Percentiles rank a stretch among this genome's conserved stretches.
phyloP scores from a whole-genome alignment of 345 rosid species.

The Brassica nigra region DNA sequence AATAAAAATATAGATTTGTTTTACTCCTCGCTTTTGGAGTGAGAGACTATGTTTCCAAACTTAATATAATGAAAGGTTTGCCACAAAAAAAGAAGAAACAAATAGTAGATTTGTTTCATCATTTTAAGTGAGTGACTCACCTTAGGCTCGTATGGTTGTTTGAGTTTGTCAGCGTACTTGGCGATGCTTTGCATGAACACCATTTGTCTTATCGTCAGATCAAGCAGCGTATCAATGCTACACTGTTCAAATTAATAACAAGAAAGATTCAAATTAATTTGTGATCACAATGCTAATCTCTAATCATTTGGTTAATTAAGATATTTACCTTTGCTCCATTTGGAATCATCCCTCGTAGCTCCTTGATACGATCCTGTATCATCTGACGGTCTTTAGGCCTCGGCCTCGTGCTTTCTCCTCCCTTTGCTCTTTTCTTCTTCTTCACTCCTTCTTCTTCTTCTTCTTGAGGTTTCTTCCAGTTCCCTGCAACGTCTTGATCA shows the following conservation, averaged over 20 bases:
- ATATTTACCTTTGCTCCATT: constrained; percentile 77
- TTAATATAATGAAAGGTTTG: background rate
- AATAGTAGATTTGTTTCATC: background rate
- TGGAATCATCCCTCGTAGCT: constrained; percentile 84
- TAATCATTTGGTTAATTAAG: background rate
- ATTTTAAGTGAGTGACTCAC: constrained; percentile 31
- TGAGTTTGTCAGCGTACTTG: constrained; percentile 80
- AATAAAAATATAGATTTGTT: too few species aligned
- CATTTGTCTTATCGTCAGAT: constrained; percentile 80
- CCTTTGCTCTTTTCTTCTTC: constrained; percentile 73
- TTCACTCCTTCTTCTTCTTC: constrained; percentile 65
- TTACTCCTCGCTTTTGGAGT: background rate
- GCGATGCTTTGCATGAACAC: constrained; percentile 85
- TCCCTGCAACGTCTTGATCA: constrained; percentile 57
- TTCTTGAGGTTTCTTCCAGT: constrained; percentile 52
- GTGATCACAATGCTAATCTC: background rate
- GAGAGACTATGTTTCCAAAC: background rate
- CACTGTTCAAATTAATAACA: constrained; percentile 50
- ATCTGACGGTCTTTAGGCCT: constrained; percentile 97
- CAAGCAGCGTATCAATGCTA: constrained; percentile 85
- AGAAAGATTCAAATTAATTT: constrained; percentile 1
- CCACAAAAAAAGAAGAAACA: background rate
- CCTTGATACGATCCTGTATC: constrained; percentile 92
- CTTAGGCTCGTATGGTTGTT: constrained; percentile 64
- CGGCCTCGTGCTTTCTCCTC: constrained; percentile 81